Percentiles rank a stretch among this genome's conserved stretches.
phyloP scores from a whole-genome alignment of 805 yeast genomes.

The Barnettozyma vustinii region DNA sequence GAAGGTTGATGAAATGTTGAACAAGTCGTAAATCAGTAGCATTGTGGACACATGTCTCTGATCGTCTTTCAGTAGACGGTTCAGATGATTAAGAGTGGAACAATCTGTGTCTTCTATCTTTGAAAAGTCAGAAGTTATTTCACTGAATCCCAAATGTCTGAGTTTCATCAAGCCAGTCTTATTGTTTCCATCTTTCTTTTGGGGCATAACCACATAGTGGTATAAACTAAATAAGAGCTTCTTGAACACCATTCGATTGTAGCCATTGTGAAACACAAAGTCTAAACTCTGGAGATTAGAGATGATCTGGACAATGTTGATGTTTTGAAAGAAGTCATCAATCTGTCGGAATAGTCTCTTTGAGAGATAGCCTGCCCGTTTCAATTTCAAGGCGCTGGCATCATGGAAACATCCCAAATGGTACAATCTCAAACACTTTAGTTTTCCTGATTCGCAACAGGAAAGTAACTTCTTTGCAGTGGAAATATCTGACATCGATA shows the following conservation, averaged over 20 bases:
- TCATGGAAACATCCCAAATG: constrained; percentile 7
- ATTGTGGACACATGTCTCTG: neutral
- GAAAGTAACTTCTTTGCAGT: constrained; percentile 3
- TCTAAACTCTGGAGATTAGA: neutral
- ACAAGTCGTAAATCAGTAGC: neutral
- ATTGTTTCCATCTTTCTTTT: neutral
- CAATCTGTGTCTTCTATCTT: neutral
- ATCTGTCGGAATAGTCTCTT: constrained; percentile 1
- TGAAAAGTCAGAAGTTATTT: neutral
- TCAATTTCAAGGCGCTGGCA: neutral
- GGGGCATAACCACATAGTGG: neutral
- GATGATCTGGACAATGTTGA: constrained; percentile 3
- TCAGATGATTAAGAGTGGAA: neutral
- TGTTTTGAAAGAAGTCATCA: constrained; percentile 7
- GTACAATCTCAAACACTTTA: constrained; percentile 5
- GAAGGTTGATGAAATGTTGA: neutral
- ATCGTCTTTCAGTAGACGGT: neutral
- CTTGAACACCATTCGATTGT: constrained; percentile 8
- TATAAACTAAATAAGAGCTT: constrained; percentile 6
- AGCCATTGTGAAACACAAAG: constrained; percentile 8
- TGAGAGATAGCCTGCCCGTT: neutral
- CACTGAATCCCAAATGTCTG: neutral
- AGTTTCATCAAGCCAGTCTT: neutral
- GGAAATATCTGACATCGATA: constrained; percentile 9
- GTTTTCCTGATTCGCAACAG: neutral